phyloP scores from a whole-genome alignment of 2,329 filamentous ascomycete species.

The Aaosphaeria pasadenensis region DNA sequence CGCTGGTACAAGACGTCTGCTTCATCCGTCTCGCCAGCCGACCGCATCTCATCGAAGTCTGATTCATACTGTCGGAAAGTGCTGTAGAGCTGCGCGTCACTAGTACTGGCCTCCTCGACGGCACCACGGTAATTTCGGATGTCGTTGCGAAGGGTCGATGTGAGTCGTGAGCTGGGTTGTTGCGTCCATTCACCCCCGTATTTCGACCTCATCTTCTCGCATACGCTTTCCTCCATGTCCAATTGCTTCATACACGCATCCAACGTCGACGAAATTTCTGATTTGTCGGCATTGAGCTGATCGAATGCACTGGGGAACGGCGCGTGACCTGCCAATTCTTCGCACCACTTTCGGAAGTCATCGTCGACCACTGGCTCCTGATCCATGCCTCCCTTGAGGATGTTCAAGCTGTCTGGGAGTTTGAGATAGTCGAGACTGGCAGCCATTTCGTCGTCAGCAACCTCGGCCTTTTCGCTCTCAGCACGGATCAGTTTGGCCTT shows the following conservation, averaged over 20 bases:
- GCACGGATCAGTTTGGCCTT: conserved; percentile 94
- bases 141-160: conserved; percentile 80
- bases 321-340: conserved; percentile 83
- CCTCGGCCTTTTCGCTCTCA: conserved; percentile 89
- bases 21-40: conserved; percentile 80
- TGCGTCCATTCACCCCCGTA: conserved; percentile 96
- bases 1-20: conserved; percentile 85
- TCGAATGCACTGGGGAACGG: conserved; percentile 78
- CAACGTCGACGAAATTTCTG: conserved; percentile 67
- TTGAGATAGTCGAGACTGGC: conserved; percentile 92
- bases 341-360: conserved; percentile 91
- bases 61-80: conserved; percentile 82
- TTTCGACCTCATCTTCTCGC: conserved; percentile 98
- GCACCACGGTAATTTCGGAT: conserved; percentile 85
- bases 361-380: conserved; percentile 85
- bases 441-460: conserved; percentile 92
- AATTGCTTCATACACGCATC: conserved; percentile 83
- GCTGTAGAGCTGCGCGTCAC: conserved; percentile 76
- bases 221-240: conserved; percentile 96
- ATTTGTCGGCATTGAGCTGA: conserved; percentile 72
- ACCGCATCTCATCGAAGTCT: conserved; percentile 94
- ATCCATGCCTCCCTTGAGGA: conserved; percentile 89
- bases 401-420: conserved; percentile 81
- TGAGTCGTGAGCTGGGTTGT: conserved; percentile 87
- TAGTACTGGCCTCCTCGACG: conserved; percentile 82